Evolutionary conservation across 768 basidiomycete genomes (phyloP).

Genomic region (Gymnopilus dilepis): DNA sequence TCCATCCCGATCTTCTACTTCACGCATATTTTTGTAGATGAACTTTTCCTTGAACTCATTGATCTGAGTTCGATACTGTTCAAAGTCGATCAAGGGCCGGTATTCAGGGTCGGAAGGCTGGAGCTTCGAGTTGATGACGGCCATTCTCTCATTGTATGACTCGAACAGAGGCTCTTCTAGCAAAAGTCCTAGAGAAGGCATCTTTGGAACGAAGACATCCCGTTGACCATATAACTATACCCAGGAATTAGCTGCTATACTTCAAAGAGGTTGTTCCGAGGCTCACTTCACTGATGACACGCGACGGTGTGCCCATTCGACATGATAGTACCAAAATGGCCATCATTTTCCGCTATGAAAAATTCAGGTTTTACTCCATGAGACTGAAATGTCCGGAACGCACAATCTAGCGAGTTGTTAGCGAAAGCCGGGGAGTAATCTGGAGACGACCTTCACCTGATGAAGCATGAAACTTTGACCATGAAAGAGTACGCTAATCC

Average conservation of each 20-base stretch:
- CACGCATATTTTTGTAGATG: constrained; percentile 88
- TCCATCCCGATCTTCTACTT: constrained; percentile 78
- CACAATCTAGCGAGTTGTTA: constrained; percentile 50
- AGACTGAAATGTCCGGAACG: constrained; percentile 16
- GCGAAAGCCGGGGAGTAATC: background rate
- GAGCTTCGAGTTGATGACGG: constrained; percentile 53
- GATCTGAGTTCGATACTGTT: constrained; percentile 66
- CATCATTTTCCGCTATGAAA: constrained; percentile 93
- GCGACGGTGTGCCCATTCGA: constrained; percentile 75
- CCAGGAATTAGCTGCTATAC: background rate
- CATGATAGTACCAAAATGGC: constrained; percentile 78
- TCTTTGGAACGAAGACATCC: constrained; percentile 87
- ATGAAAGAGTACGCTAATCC: constrained; percentile 92
- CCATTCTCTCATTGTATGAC: constrained; percentile 71
- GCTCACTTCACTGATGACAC: constrained; percentile 74
- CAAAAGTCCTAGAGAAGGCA: constrained; percentile 92
- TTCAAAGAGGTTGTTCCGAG: background rate
- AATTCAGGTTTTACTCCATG: constrained; percentile 15
- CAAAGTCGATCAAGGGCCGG: constrained; percentile 77
- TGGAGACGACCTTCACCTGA: constrained; percentile 64
- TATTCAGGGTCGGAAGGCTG: constrained; percentile 61
- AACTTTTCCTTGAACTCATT: constrained; percentile 82
- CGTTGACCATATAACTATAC: constrained; percentile 76
- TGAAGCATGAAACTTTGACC: constrained; percentile 99
- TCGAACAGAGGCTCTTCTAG: constrained; percentile 88